Evolutionary conservation across 805 yeast species (phyloP).

Genomic region (Diddensiella transvaalensis): DNA sequence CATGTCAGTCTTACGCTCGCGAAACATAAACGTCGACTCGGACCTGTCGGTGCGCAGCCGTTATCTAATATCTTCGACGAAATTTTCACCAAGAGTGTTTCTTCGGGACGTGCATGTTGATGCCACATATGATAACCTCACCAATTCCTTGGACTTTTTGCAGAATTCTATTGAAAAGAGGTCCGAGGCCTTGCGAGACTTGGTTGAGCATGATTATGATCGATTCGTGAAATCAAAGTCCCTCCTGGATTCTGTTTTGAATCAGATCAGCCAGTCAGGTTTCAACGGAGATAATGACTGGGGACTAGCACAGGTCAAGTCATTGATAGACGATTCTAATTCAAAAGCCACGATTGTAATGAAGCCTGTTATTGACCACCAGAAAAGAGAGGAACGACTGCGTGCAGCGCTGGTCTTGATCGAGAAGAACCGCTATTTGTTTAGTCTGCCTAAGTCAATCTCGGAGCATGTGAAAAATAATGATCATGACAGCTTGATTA

Average conservation of each 20-base stretch:
- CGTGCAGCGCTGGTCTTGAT: slow-evolving; percentile 49
- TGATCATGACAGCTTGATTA: slow-evolving; percentile 56
- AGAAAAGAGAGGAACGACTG: slow-evolving; percentile 46
- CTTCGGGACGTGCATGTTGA: slow-evolving; percentile 53
- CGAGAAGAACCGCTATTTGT: slow-evolving; percentile 49
- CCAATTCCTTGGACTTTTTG: slow-evolving; percentile 45
- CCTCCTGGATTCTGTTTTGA: slow-evolving; percentile 56
- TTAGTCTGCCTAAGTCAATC: slow-evolving; percentile 55
- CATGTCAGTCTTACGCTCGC: slow-evolving; percentile 40
- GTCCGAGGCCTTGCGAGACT: slow-evolving; percentile 45
- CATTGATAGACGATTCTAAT: slow-evolving; percentile 45
- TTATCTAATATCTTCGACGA: slow-evolving; percentile 52
- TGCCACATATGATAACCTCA: slow-evolving; percentile 51
- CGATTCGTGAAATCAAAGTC: slow-evolving; percentile 64
- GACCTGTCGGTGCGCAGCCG: slow-evolving; percentile 38
- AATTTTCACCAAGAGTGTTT: slow-evolving; percentile 56
- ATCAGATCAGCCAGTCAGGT: slow-evolving; percentile 46
- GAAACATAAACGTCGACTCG: slow-evolving; percentile 38
- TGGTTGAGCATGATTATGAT: slow-evolving; percentile 59
- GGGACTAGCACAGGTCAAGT: slow-evolving; percentile 36
- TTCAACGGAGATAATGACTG: slow-evolving; percentile 30
- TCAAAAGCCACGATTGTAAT: slow-evolving; percentile 50
- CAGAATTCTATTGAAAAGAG: slow-evolving; percentile 48
- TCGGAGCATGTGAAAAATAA: slow-evolving; percentile 41
- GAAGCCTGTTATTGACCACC: slow-evolving; percentile 56